Evolutionary conservation across 805 yeast species (phyloP).

Genomic region (Nematodospora valgi): DNA sequence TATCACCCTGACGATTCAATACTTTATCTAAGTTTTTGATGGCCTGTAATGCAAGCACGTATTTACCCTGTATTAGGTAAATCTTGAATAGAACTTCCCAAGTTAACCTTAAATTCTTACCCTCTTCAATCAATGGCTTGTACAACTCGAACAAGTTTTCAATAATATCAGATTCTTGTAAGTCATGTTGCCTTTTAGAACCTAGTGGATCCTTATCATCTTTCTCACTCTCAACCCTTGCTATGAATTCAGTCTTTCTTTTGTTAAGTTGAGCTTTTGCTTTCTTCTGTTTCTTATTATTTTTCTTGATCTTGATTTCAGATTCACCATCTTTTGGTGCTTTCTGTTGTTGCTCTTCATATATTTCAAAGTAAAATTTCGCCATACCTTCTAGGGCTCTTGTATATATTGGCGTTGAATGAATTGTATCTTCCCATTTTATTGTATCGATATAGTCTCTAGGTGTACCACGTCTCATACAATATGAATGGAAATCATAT

Average conservation of each 20-base stretch:
- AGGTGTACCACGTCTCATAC: constrained; percentile 87
- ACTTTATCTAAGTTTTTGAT: constrained; percentile 40
- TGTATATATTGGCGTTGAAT: constrained; percentile 64
- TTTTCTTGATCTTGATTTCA: constrained; percentile 16
- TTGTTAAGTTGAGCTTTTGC: constrained; percentile 47
- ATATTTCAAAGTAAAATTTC: constrained; percentile 47
- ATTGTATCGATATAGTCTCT: constrained; percentile 76
- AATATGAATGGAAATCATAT: constrained; percentile 90
- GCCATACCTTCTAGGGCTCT: constrained; percentile 68
- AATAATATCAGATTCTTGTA: constrained; percentile 36
- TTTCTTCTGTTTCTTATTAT: constrained; percentile 54
- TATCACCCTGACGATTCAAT: constrained; percentile 20
- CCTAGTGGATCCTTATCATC: constrained; percentile 65
- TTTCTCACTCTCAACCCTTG: constrained; percentile 40
- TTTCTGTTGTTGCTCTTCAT: constrained; percentile 18
- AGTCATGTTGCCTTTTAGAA: constrained; percentile 31
- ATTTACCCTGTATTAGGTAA: constrained; percentile 41
- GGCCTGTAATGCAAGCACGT: constrained; percentile 44
- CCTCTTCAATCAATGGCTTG: constrained; percentile 41
- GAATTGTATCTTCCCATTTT: constrained; percentile 78
- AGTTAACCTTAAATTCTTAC: constrained; percentile 33
- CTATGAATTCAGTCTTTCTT: constrained; percentile 52
- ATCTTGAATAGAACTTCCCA: constrained; percentile 44
- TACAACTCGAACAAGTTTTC: constrained; percentile 40
- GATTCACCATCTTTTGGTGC: constrained; percentile 14